These are phyloP conservation scores for Pichia exigua DNA, from an alignment of 805 yeast species.

Conservation along the genomic window DNA sequence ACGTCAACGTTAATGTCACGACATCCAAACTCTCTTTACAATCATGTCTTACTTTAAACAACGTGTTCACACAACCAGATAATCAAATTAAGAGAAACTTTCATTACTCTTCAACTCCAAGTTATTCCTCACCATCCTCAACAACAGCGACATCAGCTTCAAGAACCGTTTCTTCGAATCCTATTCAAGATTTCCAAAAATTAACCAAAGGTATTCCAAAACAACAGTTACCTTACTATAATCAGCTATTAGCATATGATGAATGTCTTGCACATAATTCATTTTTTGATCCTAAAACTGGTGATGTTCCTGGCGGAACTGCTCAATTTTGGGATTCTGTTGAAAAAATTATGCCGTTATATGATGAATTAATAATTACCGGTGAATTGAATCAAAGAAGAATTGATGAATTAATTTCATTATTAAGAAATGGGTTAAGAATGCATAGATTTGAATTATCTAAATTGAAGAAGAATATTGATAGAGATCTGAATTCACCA, in stretches of 20 bases:
- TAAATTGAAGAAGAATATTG: slow-evolving; percentile 47
- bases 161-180: background rate
- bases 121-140: background rate
- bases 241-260: slow-evolving; percentile 45
- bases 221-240: slow-evolving; percentile 40
- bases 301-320: slow-evolving; percentile 29
- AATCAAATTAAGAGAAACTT: background rate
- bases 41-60: slow-evolving; percentile 17
- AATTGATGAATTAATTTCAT: slow-evolving; percentile 39
- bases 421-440: slow-evolving; percentile 48
- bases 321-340: slow-evolving; percentile 44
- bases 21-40: slow-evolving; percentile 14
- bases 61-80: slow-evolving; percentile 15
- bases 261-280: slow-evolving; percentile 34
- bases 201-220: slow-evolving; percentile 16
- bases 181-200: slow-evolving; percentile 8
- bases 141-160: background rate
- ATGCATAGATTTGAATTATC: slow-evolving; percentile 46
- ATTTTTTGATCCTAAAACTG: slow-evolving; percentile 27
- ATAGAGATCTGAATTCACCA: slow-evolving; percentile 44
- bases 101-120: slow-evolving; percentile 3
- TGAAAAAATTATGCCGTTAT: slow-evolving; percentile 41
- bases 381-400: slow-evolving; percentile 40
- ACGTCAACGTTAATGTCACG: background rate
- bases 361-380: slow-evolving; percentile 37